Evolutionary conservation across 2,329 filamentous ascomycete species (phyloP), one percentile per base, ranked within the genome.

Genomic region (Alternaria brassicicola): DNA sequence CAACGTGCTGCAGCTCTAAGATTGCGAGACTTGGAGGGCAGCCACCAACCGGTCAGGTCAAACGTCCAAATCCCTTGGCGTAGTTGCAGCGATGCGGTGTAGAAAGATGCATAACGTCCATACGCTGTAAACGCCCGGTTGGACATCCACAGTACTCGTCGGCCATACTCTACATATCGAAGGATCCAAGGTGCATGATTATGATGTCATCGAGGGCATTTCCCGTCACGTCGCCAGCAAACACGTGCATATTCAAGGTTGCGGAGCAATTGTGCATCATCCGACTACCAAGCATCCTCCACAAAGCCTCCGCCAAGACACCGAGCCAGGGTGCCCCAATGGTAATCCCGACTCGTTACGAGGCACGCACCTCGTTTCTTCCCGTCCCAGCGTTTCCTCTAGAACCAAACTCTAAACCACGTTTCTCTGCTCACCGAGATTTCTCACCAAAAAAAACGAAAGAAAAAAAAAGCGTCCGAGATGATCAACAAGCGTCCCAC

Each of bases 321-420:
- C 48, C 35, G 48, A 23, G 50, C 42, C 31, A 25, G 55, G 55
- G 43, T 53, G 39, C 50, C 55, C 43, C 33, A 12, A 25, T 23
- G 26, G 39, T 19, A 47, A 57, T 30, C 52, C 52, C 49, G 55
- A 53, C 55, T 57, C 55, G 55, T 53, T 47, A 53, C 55, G 55
- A 57, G 55, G 55, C 55, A 53, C 50, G 43, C 50, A 53, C 50
- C 55, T 57, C 55, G 55, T 57, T 39, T 57, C n/a, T 57, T 57
- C 55, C 55, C 55, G 55, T 39, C 25, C 51, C 42, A 47, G 28
- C 43, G 43, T 47, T 47, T 33, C 30, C 30, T 47, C 38, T 57
- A 57, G 43, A 8, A 42, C 17, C 42, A 54, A 57, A 57, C 50
- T 39, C 45, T 57, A 57, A 54, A 54, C 47, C 50, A 53, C 55